A percentile compares a stretch with the other conserved stretches of the same genome.
Conservation (phyloP, 1,284 basidiomycete genomes). For the Apiotrichum laibachii region DNA sequence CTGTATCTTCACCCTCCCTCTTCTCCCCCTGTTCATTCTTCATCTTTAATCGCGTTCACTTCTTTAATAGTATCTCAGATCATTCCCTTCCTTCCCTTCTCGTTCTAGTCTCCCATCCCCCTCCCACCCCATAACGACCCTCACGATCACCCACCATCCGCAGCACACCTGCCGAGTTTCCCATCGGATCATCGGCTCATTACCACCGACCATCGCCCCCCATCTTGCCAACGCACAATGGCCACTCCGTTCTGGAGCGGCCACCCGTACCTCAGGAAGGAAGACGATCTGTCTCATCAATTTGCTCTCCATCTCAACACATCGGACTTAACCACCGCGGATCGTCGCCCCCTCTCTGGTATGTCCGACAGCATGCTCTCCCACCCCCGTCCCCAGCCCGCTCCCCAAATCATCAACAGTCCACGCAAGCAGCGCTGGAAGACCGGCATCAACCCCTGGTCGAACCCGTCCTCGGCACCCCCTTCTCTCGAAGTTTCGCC, state of each 20-base stretch:
- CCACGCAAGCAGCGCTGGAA: conserved; percentile 7
- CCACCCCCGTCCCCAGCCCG: background rate
- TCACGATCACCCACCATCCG: too few relatives aligned
- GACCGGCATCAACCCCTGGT: background rate
- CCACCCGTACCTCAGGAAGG: background rate
- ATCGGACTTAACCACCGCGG: background rate
- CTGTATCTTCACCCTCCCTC: too few relatives aligned
- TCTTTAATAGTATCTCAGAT: too few relatives aligned
- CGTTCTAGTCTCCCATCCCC: too few relatives aligned
- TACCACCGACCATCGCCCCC: background rate
- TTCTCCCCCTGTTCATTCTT: too few relatives aligned
- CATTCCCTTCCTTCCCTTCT: too few relatives aligned
- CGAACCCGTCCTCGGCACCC: background rate
- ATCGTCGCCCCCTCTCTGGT: background rate
- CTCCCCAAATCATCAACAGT: background rate
- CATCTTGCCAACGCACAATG: background rate
- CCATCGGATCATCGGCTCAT: background rate
- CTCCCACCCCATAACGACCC: too few relatives aligned
- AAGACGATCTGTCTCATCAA: conserved; percentile 1
- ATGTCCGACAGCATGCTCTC: background rate
- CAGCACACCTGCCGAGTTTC: too few relatives aligned
- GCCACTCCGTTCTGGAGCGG: background rate
- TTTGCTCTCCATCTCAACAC: background rate
- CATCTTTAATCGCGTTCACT: too few relatives aligned
- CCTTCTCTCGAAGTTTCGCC: background rate